Evolutionary conservation across 805 yeast species (phyloP).

Genomic region (Clavispora vitiphila): DNA sequence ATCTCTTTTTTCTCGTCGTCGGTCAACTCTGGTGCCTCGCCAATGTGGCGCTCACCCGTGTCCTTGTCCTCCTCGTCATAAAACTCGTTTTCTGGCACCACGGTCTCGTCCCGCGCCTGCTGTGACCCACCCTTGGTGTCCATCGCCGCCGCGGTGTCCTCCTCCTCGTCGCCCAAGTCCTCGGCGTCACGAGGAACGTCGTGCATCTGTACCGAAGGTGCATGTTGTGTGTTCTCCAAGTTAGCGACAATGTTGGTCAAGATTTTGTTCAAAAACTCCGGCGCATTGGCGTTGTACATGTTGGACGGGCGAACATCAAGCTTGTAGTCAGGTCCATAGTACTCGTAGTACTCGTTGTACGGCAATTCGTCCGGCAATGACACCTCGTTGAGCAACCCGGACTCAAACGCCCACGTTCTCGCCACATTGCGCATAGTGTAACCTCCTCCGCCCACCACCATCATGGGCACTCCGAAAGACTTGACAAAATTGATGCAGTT

Average conservation of each 20-base stretch:
- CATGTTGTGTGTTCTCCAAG: slow-evolving; percentile 85
- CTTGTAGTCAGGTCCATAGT: slow-evolving; percentile 95
- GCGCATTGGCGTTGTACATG: slow-evolving; percentile 94
- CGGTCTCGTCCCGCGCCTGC: slow-evolving; percentile 69
- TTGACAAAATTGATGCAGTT: slow-evolving; percentile 89
- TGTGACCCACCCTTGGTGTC: slow-evolving; percentile 92
- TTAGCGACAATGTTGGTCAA: slow-evolving; percentile 70
- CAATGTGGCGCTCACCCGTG: slow-evolving; percentile 28
- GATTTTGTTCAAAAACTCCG: slow-evolving; percentile 84
- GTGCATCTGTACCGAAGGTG: slow-evolving; percentile 95
- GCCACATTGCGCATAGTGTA: slow-evolving; percentile 97
- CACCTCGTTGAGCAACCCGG: slow-evolving; percentile 80
- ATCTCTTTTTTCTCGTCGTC: slow-evolving; percentile 36
- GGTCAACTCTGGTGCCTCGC: slow-evolving; percentile 19
- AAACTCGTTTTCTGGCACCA: slow-evolving; percentile 73
- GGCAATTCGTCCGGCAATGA: slow-evolving; percentile 76
- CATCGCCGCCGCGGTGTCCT: slow-evolving; percentile 70
- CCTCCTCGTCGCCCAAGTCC: slow-evolving; percentile 81
- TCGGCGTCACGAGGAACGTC: slow-evolving; percentile 86
- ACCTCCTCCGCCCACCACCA: slow-evolving; percentile 98
- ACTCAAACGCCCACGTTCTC: slow-evolving; percentile 90
- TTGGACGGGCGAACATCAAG: slow-evolving; percentile 92
- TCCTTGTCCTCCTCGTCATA: slow-evolving; percentile 60
- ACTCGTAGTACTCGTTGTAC: slow-evolving; percentile 93
- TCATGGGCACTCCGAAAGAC: slow-evolving; percentile 79